Evolutionary conservation across 352 stramenopile species (phyloP), one percentile per base, ranked within the genome.

Genomic region (Albugo candida): DNA sequence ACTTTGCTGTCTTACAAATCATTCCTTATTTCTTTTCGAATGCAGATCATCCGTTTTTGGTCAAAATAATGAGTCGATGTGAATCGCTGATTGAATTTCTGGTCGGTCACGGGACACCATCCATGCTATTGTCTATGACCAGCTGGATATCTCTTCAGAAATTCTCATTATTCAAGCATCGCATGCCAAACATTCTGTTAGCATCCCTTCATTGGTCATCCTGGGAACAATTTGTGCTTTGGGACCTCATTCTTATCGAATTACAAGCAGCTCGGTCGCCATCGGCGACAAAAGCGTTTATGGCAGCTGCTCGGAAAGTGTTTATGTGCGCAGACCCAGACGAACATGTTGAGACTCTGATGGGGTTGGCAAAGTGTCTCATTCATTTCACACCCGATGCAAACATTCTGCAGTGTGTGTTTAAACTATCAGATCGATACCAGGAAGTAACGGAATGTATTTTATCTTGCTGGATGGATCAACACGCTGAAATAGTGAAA

Each of bases 171-270:
- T 76, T 86, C 36, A 67, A 69, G 43, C 71, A 63, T n/a, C 74
- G 70, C 1, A 53, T 85, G 13, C 60, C 74, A 13, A 87, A 76
- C 36, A 63, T 84, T 2, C 51, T 89, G 14, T 55, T 87, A 5
- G 74, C 74, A 20, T 89, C 77, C 13, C 56, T 89, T 12, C 57
- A 80, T 45, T 89, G 77, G 77, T 85, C 56, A 13, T 86, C 77
- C 14, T 89, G 74, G 74, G 74, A 89, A 45, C 77, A 89, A 53
- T 81, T 70, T 39, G 66, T 65, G 1, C 60, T 85, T 49, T 89
- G 77, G 77, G 77, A 89, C 52, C 59, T 89, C 13, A 64, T 87
- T 5, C 49, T 83, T 0, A 60, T 67, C 0, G 77, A 89, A 47
- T 64, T 78, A 6, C 70, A 84, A 41, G 49, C 64, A 12, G 59